These are phyloP conservation scores for Trichoderma sp. DNA, from an alignment of 2,329 filamentous ascomycete genomes.

Conservation along the genomic window DNA sequence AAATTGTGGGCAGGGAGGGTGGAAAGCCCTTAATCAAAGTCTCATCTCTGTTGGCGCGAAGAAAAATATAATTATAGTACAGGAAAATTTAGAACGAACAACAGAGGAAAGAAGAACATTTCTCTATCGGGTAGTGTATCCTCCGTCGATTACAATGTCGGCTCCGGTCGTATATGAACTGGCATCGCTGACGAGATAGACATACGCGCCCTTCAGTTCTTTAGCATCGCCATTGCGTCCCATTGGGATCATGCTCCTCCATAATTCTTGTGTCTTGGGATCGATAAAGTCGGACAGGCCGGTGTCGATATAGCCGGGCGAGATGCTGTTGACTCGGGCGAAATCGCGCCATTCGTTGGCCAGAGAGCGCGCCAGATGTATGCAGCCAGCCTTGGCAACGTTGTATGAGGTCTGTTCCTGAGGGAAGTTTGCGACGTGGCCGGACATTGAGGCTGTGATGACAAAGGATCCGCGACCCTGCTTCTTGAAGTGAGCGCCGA, in stretches of 20 bases:
- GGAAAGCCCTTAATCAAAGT: neutral
- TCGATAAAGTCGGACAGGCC: conserved; percentile 66
- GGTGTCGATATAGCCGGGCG: conserved; percentile 66
- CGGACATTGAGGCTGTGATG: conserved; percentile 68
- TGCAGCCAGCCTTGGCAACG: conserved; percentile 58
- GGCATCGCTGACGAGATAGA: conserved; percentile 74
- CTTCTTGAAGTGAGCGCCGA: conserved; percentile 62
- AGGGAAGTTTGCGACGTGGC: conserved; percentile 67
- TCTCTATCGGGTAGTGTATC: conserved; percentile 51
- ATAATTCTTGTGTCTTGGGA: conserved; percentile 65
- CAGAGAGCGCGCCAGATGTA: conserved; percentile 44
- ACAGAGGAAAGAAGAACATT: neutral
- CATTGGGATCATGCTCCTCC: conserved; percentile 73
- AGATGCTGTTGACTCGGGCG: conserved; percentile 63
- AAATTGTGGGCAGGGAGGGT: neutral
- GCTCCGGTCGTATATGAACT: conserved; percentile 71
- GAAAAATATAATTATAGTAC: neutral
- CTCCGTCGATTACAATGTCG: conserved; percentile 70
- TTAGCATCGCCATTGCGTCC: conserved; percentile 63
- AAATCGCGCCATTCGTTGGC: conserved; percentile 69
- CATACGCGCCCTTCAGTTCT: conserved; percentile 74
- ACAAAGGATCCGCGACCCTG: conserved; percentile 64
- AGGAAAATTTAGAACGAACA: neutral
- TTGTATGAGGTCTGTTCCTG: conserved; percentile 68
- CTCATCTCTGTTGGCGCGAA: neutral